Percentiles rank a stretch among this genome's conserved stretches.
Conservation (phyloP, 2,329 filamentous ascomycete species). For the Neofusicoccum parvum region DNA sequence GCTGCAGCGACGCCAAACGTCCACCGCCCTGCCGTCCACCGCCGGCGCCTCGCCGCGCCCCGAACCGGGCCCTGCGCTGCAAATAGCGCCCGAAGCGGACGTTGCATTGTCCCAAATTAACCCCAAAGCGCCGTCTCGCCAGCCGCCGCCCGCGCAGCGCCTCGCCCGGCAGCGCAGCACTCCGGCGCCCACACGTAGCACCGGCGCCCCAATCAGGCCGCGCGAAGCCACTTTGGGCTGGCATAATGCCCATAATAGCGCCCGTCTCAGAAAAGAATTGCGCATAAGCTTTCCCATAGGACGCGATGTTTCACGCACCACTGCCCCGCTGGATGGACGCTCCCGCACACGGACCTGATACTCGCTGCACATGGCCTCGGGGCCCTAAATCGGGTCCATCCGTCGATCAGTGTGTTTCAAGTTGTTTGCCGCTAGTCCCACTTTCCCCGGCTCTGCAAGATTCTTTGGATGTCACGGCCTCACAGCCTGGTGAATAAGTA, state of each 20-base stretch:
- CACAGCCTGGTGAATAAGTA: constrained; percentile 40
- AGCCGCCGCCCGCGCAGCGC: constrained; percentile 8
- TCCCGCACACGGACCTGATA: constrained; percentile 18
- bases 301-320: constrained; percentile 14
- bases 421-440: constrained; percentile 37
- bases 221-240: background rate
- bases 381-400: constrained; percentile 19
- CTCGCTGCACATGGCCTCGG: constrained; percentile 18
- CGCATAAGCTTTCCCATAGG: constrained; percentile 16
- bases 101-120: constrained; percentile 2
- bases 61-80: constrained; percentile 4
- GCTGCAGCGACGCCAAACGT: constrained; percentile 1
- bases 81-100: constrained; percentile 8
- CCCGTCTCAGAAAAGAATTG: constrained; percentile 16
- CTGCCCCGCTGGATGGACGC: constrained; percentile 6
- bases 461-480: constrained; percentile 30
- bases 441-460: constrained; percentile 17
- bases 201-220: constrained; percentile 3
- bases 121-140: constrained; percentile 1
- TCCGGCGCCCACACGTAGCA: constrained; percentile 15
- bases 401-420: constrained; percentile 38
- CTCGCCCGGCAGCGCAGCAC: constrained; percentile 14
- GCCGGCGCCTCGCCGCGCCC: constrained; percentile 2
- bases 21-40: background rate
- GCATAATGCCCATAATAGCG: constrained; percentile 19